Percentiles rank a stretch among this genome's conserved stretches.
phyloP scores from a whole-genome alignment of 2,329 filamentous ascomycete species.

The Curvularia sp. region DNA sequence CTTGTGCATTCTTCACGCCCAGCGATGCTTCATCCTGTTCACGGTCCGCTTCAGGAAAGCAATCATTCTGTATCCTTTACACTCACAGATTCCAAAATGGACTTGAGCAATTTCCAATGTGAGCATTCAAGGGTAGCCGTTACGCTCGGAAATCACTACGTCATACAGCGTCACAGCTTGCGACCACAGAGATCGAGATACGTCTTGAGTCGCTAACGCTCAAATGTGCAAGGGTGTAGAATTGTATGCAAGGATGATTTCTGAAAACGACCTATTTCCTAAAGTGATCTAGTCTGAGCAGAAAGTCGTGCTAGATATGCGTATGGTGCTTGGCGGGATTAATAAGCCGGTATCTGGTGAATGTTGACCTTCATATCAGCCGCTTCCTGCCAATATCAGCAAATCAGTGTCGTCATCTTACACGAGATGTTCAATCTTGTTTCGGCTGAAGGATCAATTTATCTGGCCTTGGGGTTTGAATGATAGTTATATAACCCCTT shows the following conservation, averaged over 20 bases:
- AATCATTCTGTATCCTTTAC: background rate
- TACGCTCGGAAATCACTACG: background rate
- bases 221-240: background rate
- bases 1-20: background rate
- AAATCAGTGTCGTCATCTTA: background rate
- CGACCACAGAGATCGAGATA: background rate
- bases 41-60: too few species aligned
- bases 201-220: background rate
- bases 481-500: background rate
- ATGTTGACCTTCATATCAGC: background rate
- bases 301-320: background rate
- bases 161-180: background rate
- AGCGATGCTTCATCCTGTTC: background rate
- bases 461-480: background rate
- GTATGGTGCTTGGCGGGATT: background rate
- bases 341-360: constrained; percentile 1
- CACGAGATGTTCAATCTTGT: background rate
- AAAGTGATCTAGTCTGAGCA: background rate
- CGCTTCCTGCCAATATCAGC: background rate
- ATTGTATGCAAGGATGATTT: background rate
- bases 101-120: background rate
- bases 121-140: background rate
- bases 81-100: background rate
- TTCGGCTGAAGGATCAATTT: background rate
- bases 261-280: background rate